Percentiles rank a stretch among this genome's conserved stretches.
Evolutionary conservation across 108 stramenopile genomes (phyloP).

Genomic region (Schizochytrium sp.): DNA sequence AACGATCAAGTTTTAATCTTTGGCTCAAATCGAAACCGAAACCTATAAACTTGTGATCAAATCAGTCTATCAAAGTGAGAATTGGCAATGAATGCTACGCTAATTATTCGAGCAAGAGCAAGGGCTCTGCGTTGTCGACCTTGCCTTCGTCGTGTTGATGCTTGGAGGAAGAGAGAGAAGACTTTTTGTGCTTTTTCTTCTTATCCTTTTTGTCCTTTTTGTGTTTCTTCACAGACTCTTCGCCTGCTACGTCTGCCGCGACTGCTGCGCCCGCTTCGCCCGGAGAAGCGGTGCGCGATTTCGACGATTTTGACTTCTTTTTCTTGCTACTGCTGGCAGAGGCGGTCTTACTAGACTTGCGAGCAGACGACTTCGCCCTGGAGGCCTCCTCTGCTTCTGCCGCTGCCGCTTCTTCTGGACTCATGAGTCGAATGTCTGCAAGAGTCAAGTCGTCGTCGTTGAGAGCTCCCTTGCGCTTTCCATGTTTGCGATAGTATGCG

Average conservation of each 20-base stretch:
- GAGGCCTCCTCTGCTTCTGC: background rate
- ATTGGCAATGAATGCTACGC: too few relatives aligned
- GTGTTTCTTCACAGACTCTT: slow-evolving; percentile 48
- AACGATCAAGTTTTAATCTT: too few relatives aligned
- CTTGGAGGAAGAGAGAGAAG: background rate
- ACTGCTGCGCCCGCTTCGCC: too few relatives aligned
- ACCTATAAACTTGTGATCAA: too few relatives aligned
- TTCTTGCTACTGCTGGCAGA: background rate
- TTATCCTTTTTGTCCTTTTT: slow-evolving; percentile 54
- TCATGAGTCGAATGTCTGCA: slow-evolving; percentile 74
- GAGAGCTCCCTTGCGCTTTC: background rate
- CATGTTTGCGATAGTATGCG: background rate
- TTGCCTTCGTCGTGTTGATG: background rate
- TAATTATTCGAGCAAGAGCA: too few relatives aligned
- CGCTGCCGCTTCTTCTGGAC: slow-evolving; percentile 37
- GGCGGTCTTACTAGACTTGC: too few relatives aligned
- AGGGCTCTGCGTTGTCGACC: too few relatives aligned
- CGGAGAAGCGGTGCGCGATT: background rate
- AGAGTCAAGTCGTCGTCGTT: slow-evolving; percentile 54
- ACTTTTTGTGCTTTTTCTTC: background rate
- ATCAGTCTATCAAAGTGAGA: too few relatives aligned
- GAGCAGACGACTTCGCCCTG: background rate
- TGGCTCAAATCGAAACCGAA: too few relatives aligned
- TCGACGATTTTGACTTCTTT: background rate
- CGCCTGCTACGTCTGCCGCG: too few relatives aligned